These are phyloP conservation scores for Fraxinus dipetala DNA, from an alignment of 305 asterid genomes.

Conservation along the genomic window DNA sequence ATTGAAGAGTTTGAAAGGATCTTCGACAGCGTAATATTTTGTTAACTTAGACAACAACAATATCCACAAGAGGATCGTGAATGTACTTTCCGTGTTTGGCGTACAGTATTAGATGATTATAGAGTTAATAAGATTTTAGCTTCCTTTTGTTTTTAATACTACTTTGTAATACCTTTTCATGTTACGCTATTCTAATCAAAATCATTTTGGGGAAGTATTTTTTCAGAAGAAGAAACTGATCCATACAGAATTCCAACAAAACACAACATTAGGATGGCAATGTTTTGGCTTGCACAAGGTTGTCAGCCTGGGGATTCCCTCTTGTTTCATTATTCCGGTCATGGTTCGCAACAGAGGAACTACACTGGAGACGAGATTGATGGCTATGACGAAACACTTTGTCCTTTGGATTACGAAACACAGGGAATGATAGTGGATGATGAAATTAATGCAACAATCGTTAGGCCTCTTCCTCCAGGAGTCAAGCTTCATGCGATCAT, in stretches of 20 bases:
- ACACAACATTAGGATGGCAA: conserved; percentile 86
- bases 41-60: background rate
- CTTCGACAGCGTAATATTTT: conserved; percentile 5
- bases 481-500: conserved; percentile 88
- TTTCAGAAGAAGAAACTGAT: conserved; percentile 85
- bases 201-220: conserved; percentile 23
- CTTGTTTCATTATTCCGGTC: conserved; percentile 86
- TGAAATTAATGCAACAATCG: conserved; percentile 74
- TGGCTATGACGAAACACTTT: conserved; percentile 82
- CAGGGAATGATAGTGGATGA: conserved; percentile 86
- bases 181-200: conserved; percentile 18
- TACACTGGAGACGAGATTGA: conserved; percentile 85
- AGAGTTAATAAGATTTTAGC: background rate
- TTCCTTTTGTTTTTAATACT: background rate
- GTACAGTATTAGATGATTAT: background rate
- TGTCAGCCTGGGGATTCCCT: conserved; percentile 89
- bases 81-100: background rate
- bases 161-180: background rate
- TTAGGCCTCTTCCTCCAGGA: conserved; percentile 76
- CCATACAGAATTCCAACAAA: conserved; percentile 77
- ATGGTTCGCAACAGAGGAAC: conserved; percentile 79
- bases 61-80: background rate
- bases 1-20: conserved; percentile 8
- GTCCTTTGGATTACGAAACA: conserved; percentile 70
- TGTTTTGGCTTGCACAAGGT: conserved; percentile 84